Evolutionary conservation across 768 basidiomycete genomes (phyloP).

Genomic region (Phallus indusiatus): DNA sequence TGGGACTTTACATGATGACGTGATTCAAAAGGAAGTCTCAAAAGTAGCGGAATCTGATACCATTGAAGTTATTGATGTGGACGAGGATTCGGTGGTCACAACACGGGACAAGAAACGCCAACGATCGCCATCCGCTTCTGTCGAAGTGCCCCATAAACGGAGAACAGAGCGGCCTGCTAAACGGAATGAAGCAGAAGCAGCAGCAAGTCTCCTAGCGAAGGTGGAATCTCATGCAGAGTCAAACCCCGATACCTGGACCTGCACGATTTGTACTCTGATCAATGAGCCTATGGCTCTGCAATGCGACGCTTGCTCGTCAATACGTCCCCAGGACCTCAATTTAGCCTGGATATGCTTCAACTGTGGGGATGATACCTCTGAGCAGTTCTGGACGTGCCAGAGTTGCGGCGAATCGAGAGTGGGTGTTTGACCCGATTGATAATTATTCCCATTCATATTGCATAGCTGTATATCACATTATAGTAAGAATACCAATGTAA

Average conservation of each 20-base stretch:
- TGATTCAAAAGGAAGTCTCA: slow-evolving; percentile 50
- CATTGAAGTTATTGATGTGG: slow-evolving; percentile 32
- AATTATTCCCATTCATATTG: neutral
- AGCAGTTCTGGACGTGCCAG: slow-evolving; percentile 65
- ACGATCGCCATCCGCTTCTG: slow-evolving; percentile 16
- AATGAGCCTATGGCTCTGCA: slow-evolving; percentile 40
- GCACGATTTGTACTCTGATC: slow-evolving; percentile 52
- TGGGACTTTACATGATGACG: slow-evolving; percentile 37
- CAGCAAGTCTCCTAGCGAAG: neutral
- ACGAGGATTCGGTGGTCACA: slow-evolving; percentile 18
- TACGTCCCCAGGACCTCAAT: slow-evolving; percentile 27
- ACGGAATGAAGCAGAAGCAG: neutral
- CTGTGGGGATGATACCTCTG: slow-evolving; percentile 55
- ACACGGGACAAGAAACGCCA: slow-evolving; percentile 21
- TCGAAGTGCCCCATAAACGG: slow-evolving; percentile 9
- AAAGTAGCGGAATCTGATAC: slow-evolving; percentile 65
- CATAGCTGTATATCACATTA: too few relatives aligned
- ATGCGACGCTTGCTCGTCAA: slow-evolving; percentile 51
- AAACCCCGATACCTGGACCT: slow-evolving; percentile 21
- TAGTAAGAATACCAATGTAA: neutral
- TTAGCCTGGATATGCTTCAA: slow-evolving; percentile 55
- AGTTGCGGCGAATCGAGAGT: slow-evolving; percentile 60
- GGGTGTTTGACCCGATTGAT: neutral
- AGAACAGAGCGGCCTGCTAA: too few relatives aligned
- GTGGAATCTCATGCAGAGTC: neutral